A percentile compares a stretch with the other conserved stretches of the same genome.
Evolutionary conservation across 2,329 filamentous ascomycete genomes (phyloP).

Genomic region (Colletotrichum orbiculare): DNA sequence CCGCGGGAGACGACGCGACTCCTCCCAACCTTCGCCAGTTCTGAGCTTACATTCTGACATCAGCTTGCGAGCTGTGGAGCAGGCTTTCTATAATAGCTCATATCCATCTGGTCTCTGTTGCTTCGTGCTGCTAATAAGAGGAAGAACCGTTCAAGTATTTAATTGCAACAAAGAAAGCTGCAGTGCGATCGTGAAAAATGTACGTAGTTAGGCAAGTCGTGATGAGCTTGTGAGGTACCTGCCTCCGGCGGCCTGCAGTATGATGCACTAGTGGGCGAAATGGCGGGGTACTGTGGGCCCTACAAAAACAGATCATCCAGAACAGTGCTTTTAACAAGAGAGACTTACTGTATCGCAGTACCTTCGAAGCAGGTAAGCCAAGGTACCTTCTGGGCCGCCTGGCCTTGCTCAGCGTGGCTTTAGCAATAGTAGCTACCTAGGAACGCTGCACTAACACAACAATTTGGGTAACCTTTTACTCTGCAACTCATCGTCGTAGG

Average conservation of each 20-base stretch:
- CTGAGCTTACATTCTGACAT: conserved; percentile 14
- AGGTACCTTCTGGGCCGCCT: no score
- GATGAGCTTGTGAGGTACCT: background rate
- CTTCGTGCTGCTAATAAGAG: no score
- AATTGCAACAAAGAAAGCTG: no score
- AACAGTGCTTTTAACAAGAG: background rate
- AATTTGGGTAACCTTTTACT: background rate
- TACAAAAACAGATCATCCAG: background rate
- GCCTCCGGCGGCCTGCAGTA: conserved; percentile 21
- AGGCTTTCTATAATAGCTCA: no score
- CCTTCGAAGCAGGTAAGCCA: no score
- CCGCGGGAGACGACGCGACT: conserved; percentile 8
- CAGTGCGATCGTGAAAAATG: no score
- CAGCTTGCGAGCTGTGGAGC: conserved; percentile 15
- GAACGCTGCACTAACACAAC: no score
- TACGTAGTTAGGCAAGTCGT: no score
- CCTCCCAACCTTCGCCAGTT: background rate
- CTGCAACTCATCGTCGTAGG: background rate
- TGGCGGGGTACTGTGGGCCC: conserved; percentile 34
- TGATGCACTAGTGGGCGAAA: conserved; percentile 34
- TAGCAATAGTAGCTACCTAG: background rate
- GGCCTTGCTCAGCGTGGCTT: no score
- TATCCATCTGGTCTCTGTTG: no score
- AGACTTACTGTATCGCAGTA: conserved; percentile 24
- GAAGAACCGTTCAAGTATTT: no score